Evolutionary conservation across 106 monocot species (phyloP), one percentile per base, ranked within the genome.

Genomic region (Gastrodia elata): DNA sequence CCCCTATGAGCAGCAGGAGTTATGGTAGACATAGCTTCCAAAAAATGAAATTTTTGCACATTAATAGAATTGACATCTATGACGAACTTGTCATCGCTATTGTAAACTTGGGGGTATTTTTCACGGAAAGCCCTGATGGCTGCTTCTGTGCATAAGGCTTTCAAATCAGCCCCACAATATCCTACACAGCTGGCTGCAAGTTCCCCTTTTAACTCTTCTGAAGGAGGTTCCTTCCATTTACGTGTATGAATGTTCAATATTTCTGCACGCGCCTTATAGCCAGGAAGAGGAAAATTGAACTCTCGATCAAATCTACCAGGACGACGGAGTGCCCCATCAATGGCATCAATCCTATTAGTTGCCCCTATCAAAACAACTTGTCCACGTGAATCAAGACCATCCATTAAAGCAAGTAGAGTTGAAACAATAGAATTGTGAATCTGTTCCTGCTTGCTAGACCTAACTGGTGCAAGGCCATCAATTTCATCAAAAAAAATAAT

Each of bases 401-500:
- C 98, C 98, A 98, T 98, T 79, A 98, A 82, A 67, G 98, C 93
- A 82, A 98, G 93, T 34, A 98, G 81, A 46, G 98, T 98, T 52
- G 93, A 98, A 33, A 98, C 98, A 38, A 98, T 93, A 64, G 98
- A 98, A 77, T 93, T 98, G 73, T 98, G 98, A 78, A 93, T 93
- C 75, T 98, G 98, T 43, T 98, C 98, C 79, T 98, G 98, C 73
- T 98, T 93, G 81, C 93, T 93, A 65, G 93, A 93, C 75, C 98
- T 91, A 61, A 93, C 93, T 71, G 98, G 98, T 79, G 98, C 98
- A 81, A 98, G 84, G 20, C 98, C 98, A 88, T 98, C 98, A 72
- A 98, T 98, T 81, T 98, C 98, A 80, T 98, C 98, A 72, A 98
- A 98, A 74, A 98, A 98, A 24, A 98, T 98, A 64, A 98, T 98